Conservation (phyloP, 371 early-diverging fungal species). For the Rhizopus sp. region DNA sequence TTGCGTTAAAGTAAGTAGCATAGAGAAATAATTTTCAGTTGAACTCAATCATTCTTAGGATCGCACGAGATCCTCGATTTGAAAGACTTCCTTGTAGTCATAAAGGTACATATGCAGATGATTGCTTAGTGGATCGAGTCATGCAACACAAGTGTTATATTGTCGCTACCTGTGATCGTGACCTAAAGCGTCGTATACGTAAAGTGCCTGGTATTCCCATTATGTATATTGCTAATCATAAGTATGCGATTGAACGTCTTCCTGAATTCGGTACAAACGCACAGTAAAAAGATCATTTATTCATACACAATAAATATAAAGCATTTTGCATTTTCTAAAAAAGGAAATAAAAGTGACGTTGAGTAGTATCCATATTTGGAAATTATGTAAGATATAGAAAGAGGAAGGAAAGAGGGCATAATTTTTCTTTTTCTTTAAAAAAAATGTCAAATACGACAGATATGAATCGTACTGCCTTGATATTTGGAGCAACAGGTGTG, state of each 20-base stretch:
- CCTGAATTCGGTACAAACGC: slow-evolving; percentile 75
- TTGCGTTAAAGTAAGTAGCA: slow-evolving; percentile 83
- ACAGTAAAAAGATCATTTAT: neutral
- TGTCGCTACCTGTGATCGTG: slow-evolving; percentile 99
- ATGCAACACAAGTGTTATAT: slow-evolving; percentile 98
- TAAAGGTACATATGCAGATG: slow-evolving; percentile 99
- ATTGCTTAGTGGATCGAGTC: slow-evolving; percentile 97
- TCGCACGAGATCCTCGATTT: slow-evolving; percentile 95
- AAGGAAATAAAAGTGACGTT: too few relatives aligned
- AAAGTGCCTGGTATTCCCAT: slow-evolving; percentile 99
- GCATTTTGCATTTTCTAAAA: too few relatives aligned
- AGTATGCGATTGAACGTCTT: slow-evolving; percentile 95
- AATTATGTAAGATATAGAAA: too few relatives aligned
- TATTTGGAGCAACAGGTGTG: too few relatives aligned
- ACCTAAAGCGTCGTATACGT: slow-evolving; percentile 97
- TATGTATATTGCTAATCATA: slow-evolving; percentile 94
- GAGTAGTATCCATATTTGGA: too few relatives aligned
- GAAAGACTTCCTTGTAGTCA: slow-evolving; percentile 97
- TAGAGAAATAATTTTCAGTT: neutral
- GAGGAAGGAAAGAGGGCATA: too few relatives aligned
- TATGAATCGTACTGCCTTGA: too few relatives aligned
- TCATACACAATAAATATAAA: neutral
- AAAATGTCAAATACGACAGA: too few relatives aligned
- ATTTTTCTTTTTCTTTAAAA: too few relatives aligned
- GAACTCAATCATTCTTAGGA: slow-evolving; percentile 47